These are phyloP conservation scores for Circinella umbellata DNA, from an alignment of 371 early-diverging fungal species.

Conservation along the genomic window DNA sequence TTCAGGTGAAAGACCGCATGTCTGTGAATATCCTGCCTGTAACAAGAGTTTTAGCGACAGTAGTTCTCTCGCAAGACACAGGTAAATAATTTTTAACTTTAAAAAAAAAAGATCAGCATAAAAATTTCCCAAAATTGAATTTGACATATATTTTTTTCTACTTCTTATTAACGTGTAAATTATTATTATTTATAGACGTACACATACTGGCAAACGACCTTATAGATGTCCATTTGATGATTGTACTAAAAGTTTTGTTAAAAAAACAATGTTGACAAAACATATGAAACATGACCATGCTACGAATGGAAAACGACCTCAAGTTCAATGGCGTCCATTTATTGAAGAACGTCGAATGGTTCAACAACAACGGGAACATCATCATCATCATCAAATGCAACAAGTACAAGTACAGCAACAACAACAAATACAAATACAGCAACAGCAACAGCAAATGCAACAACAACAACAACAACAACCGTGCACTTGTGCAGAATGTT, in stretches of 20 bases:
- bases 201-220: conserved; percentile 76
- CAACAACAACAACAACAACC: conserved; percentile 18
- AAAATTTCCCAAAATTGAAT: no score
- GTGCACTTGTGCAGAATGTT: conserved; percentile 28
- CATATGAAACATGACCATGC: conserved; percentile 59
- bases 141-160: no score
- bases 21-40: conserved; percentile 68
- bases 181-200: conserved; percentile 41
- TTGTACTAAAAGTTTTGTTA: conserved; percentile 69
- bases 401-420: conserved; percentile 10
- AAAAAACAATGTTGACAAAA: conserved; percentile 74
- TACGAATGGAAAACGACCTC: conserved; percentile 43
- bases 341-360: conserved; percentile 48
- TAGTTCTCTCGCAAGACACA: conserved; percentile 55
- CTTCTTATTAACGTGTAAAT: no score
- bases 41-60: conserved; percentile 68
- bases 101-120: no score
- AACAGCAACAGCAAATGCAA: conserved; percentile 3
- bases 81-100: conserved; percentile 26
- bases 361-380: conserved; percentile 25
- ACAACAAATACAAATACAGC: conserved; percentile 7
- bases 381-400: conserved; percentile 15
- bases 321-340: conserved; percentile 56
- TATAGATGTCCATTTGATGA: conserved; percentile 65
- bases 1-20: conserved; percentile 80